Conservation (phyloP, 345 rosid genomes). For the Salix exigua region DNA sequence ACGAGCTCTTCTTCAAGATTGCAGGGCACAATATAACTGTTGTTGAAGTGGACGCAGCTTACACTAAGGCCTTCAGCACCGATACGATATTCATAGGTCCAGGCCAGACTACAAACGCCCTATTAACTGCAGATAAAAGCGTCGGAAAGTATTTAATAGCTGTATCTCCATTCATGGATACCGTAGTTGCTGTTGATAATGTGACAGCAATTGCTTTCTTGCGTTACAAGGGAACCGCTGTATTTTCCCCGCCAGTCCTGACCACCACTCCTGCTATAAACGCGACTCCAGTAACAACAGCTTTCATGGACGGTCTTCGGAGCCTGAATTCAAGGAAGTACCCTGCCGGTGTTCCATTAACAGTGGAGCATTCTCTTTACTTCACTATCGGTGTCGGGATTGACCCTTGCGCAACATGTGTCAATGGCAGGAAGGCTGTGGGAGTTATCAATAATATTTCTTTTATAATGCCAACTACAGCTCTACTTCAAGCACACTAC, state of each 20-base stretch:
- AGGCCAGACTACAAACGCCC: conserved; percentile 72
- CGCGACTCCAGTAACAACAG: conserved; percentile 40
- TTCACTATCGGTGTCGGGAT: conserved; percentile 54
- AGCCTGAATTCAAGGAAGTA: conserved; percentile 57
- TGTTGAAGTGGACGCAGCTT: conserved; percentile 62
- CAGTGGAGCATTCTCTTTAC: conserved; percentile 49
- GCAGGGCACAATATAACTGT: conserved; percentile 59
- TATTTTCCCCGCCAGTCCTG: conserved; percentile 33
- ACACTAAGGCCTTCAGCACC: conserved; percentile 53
- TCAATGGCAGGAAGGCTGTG: conserved; percentile 37
- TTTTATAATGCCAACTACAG: conserved; percentile 57
- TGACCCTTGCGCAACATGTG: conserved; percentile 63
- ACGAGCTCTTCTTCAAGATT: conserved; percentile 71
- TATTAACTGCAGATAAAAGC: conserved; percentile 42
- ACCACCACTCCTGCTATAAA: conserved; percentile 53
- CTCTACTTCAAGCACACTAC: conserved; percentile 69
- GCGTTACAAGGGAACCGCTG: conserved; percentile 37
- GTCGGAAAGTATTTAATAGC: conserved; percentile 51
- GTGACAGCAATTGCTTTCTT: conserved; percentile 42
- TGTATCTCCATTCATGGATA: conserved; percentile 79
- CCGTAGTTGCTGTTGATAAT: conserved; percentile 51
- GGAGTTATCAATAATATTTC: conserved; percentile 53
- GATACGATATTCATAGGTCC: conserved; percentile 61
- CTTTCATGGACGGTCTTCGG: conserved; percentile 38
- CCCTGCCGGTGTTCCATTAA: conserved; percentile 51